A percentile compares a stretch with the other conserved stretches of the same genome.
Evolutionary conservation across 1,139 yeast genomes (phyloP).

Genomic region (Oligophagozyma castellii): DNA sequence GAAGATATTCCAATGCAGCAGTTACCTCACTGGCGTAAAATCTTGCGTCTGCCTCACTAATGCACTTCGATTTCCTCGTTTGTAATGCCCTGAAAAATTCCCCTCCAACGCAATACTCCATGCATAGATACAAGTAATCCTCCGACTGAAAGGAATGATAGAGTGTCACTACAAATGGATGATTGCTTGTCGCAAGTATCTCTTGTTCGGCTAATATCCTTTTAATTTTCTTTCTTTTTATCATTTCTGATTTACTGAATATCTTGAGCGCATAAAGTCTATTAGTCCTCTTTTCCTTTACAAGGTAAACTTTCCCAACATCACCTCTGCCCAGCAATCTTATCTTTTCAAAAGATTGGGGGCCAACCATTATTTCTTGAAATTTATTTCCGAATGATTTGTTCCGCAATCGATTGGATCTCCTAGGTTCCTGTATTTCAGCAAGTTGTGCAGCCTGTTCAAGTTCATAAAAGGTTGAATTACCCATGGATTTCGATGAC

Average conservation of each 20-base stretch:
- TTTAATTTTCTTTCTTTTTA: conserved; percentile 84
- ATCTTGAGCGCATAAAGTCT: conserved; percentile 88
- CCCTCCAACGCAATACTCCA: conserved; percentile 99
- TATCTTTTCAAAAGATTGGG: conserved; percentile 77
- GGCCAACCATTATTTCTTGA: conserved; percentile 69
- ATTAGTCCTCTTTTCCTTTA: conserved; percentile 63
- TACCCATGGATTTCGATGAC: background rate
- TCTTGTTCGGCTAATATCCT: conserved; percentile 95
- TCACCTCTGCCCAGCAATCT: conserved; percentile 90
- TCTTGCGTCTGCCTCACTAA: conserved; percentile 76
- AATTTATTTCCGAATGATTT: conserved; percentile 47
- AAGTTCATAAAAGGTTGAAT: background rate
- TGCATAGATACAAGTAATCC: conserved; percentile 83
- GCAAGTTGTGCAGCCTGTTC: conserved; percentile 3
- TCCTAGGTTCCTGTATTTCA: conserved; percentile 15
- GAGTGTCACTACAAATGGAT: conserved; percentile 91
- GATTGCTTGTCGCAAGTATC: conserved; percentile 86
- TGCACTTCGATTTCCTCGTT: conserved; percentile 75
- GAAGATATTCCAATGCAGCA: conserved; percentile 91
- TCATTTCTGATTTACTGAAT: conserved; percentile 82
- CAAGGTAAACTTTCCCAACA: conserved; percentile 91
- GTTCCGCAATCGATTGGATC: conserved; percentile 35
- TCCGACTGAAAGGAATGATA: conserved; percentile 95
- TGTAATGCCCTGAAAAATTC: conserved; percentile 95
- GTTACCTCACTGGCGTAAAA: conserved; percentile 96